Percentiles rank a stretch among this genome's conserved stretches.
Evolutionary conservation across 176 grass and related monocot species (phyloP).

Genomic region (Avena insularis): DNA sequence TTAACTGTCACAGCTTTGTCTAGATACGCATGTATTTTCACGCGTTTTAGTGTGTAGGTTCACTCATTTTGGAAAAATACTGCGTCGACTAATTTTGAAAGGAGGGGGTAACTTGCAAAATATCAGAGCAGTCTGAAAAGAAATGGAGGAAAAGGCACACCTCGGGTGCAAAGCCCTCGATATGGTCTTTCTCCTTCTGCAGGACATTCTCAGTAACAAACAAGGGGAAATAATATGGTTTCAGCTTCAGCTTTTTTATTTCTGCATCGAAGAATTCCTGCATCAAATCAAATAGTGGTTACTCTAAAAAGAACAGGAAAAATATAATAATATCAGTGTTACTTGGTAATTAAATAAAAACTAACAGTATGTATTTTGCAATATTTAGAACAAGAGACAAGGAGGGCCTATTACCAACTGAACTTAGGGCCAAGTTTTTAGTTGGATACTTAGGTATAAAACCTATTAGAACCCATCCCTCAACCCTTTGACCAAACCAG

Average conservation of each 20-base stretch:
- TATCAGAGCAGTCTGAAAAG: background rate
- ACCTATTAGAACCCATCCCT: background rate
- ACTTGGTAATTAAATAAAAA: background rate
- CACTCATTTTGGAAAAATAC: no score
- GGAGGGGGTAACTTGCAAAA: background rate
- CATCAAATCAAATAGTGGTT: constrained; percentile 33
- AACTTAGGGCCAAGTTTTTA: no score
- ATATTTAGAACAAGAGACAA: background rate
- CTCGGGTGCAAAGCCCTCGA: constrained; percentile 98
- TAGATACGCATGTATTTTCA: no score
- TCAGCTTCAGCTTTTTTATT: constrained; percentile 90
- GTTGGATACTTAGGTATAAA: no score
- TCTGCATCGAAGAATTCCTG: constrained; percentile 95
- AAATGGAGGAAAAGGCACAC: constrained; percentile 44
- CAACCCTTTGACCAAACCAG: background rate
- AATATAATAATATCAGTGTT: background rate
- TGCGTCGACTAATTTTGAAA: no score
- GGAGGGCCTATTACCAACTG: no score
- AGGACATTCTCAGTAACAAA: constrained; percentile 97
- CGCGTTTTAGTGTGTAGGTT: no score
- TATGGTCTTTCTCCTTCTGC: constrained; percentile 95
- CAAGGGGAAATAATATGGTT: constrained; percentile 90
- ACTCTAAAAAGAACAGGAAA: constrained; percentile 21
- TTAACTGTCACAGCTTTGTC: no score
- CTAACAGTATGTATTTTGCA: background rate